A percentile compares a stretch with the other conserved stretches of the same genome.
Evolutionary conservation across 2,329 filamentous ascomycete genomes (phyloP).

Genomic region (Sphaerostilbella broomeana): DNA sequence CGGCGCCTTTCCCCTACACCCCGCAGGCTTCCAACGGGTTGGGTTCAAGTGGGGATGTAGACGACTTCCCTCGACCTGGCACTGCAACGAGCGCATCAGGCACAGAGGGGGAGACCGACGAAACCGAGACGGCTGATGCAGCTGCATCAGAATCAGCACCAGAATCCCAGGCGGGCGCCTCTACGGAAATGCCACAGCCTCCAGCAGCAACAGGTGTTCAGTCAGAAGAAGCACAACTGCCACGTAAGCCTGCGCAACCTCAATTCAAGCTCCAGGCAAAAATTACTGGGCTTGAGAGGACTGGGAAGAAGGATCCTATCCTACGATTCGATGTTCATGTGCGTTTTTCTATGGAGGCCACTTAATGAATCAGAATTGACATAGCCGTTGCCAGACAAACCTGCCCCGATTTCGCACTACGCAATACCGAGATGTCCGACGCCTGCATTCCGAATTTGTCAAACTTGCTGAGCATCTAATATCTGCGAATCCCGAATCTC

Average conservation of each 20-base stretch:
- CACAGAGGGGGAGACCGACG: constrained; percentile 34
- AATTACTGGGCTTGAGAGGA: constrained; percentile 87
- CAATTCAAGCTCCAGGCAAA: constrained; percentile 87
- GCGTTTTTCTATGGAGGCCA: constrained; percentile 22
- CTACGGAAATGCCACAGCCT: constrained; percentile 24
- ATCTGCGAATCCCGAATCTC: constrained; percentile 91
- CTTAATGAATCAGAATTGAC: constrained; percentile 6
- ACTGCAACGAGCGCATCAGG: constrained; percentile 41
- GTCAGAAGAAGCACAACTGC: constrained; percentile 37
- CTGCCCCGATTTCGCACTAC: constrained; percentile 97
- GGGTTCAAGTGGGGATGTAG: constrained; percentile 29
- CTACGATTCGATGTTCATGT: constrained; percentile 95
- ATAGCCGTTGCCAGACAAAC: constrained; percentile 63
- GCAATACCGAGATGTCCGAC: constrained; percentile 94
- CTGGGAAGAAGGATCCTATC: constrained; percentile 91
- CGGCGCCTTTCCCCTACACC: constrained; percentile 39
- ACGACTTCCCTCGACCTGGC: constrained; percentile 39
- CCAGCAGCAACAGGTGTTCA: constrained; percentile 17
- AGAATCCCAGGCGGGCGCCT: constrained; percentile 14
- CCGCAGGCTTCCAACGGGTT: constrained; percentile 39
- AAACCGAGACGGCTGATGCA: constrained; percentile 23
- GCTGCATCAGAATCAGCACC: constrained; percentile 11
- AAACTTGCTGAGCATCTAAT: constrained; percentile 96
- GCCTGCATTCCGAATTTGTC: constrained; percentile 89
- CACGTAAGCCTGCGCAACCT: constrained; percentile 54